phyloP scores from a whole-genome alignment of 805 yeast species.

The Tetrapisispora fleetii region DNA sequence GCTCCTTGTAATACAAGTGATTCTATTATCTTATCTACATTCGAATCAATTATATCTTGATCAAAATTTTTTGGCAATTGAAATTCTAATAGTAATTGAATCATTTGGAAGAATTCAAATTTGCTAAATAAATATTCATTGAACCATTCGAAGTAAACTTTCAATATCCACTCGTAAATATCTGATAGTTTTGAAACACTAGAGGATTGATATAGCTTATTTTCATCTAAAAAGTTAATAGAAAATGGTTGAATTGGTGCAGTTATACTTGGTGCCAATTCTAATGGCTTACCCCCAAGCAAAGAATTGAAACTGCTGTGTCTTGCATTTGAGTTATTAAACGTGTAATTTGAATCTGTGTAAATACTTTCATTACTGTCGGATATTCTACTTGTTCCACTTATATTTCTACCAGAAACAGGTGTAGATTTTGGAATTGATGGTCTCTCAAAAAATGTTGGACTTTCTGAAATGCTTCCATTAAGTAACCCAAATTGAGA shows the following conservation, averaged over 20 bases:
- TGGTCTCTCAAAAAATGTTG: slow-evolving; percentile 11
- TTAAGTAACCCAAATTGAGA: not conserved
- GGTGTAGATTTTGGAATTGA: slow-evolving; percentile 10
- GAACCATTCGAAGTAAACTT: slow-evolving; percentile 42
- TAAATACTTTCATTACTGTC: slow-evolving; percentile 26
- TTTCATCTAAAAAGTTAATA: slow-evolving; percentile 37
- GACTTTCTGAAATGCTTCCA: not conserved
- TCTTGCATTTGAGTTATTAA: slow-evolving; percentile 24
- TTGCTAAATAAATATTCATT: slow-evolving; percentile 41
- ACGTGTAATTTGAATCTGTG: slow-evolving; percentile 28
- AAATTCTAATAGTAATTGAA: slow-evolving; percentile 41
- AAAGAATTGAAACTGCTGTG: slow-evolving; percentile 27
- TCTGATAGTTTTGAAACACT: slow-evolving; percentile 39
- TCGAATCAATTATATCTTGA: slow-evolving; percentile 39
- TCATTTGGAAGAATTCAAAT: slow-evolving; percentile 43
- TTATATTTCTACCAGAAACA: slow-evolving; percentile 13
- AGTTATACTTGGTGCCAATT: slow-evolving; percentile 27
- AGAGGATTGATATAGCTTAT: slow-evolving; percentile 41
- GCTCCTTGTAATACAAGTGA: slow-evolving; percentile 36
- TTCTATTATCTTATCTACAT: slow-evolving; percentile 39
- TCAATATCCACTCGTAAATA: slow-evolving; percentile 45
- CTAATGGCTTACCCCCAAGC: slow-evolving; percentile 26
- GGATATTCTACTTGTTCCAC: slow-evolving; percentile 19
- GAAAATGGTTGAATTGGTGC: slow-evolving; percentile 51
- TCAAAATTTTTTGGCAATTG: slow-evolving; percentile 41